Base-by-base conservation (phyloP, 345 rosid species). In the Limnanthes douglasii region DNA sequence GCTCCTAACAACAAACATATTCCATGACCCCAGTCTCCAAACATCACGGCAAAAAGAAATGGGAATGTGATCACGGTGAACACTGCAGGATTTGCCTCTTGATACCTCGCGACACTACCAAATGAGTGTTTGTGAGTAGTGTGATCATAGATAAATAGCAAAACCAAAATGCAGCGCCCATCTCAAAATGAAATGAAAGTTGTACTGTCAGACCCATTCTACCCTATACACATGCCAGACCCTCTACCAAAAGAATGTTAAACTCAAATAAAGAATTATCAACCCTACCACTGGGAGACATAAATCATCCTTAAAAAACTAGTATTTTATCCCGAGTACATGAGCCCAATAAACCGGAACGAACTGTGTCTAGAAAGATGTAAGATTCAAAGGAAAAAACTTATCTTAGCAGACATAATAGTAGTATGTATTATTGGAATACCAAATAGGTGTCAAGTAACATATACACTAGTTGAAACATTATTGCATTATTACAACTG, bases 11-110 rank as follows among this genome's bases (percentile, higher is more conserved):
- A 69, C 75, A 88, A 74, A 68, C 95, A 88, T 60, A 88, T 62
- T 50, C 95, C 95, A 51, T 88, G 97, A 48, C 97, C 97, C 97
- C 97, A 88, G 56, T 88, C 97, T 36, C 97, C 97, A 68, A 88
- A 88, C 97, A 88, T 88, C 51, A 76, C 95, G 25, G 95, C 97
- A 64, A 88, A 88, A 65, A 83, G 81, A 69, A 88, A 88, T 14
- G 97, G 97, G 60, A 83, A 88, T 32, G 97, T 88, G 41, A 88
- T 47, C 14, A 70, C 72, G 25, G 90, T 60, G 60, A 83, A 88
- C 11, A 88, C 93, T 25, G 95, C 77, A 58, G 97, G 95, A 72
- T 88, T 88, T 54, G 92, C 93, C 60, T 88, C 97, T 61, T 73
- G 78, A 73, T 88, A 88, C 70, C 83, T 74, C 31, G 90, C 97